Evolutionary conservation across 805 yeast species (phyloP).

Genomic region (Nakazawaea populi): DNA sequence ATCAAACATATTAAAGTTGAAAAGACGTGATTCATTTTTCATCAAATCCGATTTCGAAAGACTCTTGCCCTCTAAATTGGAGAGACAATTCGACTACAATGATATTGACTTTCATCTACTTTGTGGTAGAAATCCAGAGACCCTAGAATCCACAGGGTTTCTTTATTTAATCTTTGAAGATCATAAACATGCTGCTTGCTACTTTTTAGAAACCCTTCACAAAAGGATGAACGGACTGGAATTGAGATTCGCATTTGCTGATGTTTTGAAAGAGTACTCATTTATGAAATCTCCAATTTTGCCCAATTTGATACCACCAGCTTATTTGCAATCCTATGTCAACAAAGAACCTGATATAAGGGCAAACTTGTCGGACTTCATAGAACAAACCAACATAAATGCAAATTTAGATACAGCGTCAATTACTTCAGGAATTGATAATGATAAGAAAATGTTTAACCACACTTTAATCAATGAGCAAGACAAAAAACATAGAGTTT

Average conservation of each 20-base stretch:
- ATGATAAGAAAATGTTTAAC: neutral
- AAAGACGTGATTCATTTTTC: constrained; percentile 32
- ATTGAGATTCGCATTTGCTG: constrained; percentile 39
- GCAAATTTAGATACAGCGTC: neutral
- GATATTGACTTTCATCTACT: constrained; percentile 31
- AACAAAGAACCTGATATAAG: neutral
- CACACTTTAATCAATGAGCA: neutral
- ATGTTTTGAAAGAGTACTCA: constrained; percentile 18
- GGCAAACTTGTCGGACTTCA: neutral
- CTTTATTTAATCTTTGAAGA: constrained; percentile 50
- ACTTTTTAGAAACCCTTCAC: constrained; percentile 42
- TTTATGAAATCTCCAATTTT: constrained; percentile 17
- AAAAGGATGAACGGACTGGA: constrained; percentile 46
- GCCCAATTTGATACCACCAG: constrained; percentile 14
- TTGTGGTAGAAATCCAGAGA: constrained; percentile 42
- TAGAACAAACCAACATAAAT: constrained; percentile 2
- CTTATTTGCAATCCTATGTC: neutral
- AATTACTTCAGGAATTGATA: neutral
- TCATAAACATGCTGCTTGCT: constrained; percentile 43
- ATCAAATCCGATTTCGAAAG: constrained; percentile 33
- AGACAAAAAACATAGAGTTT: neutral
- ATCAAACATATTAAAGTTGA: constrained; percentile 31
- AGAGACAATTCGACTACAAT: constrained; percentile 23
- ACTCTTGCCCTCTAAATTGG: constrained; percentile 29
- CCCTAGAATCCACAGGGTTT: constrained; percentile 37